Percentiles rank a stretch among this genome's conserved stretches.
Evolutionary conservation across 176 grass and related monocot genomes (phyloP).

Genomic region (Rhynchospora tenuis): DNA sequence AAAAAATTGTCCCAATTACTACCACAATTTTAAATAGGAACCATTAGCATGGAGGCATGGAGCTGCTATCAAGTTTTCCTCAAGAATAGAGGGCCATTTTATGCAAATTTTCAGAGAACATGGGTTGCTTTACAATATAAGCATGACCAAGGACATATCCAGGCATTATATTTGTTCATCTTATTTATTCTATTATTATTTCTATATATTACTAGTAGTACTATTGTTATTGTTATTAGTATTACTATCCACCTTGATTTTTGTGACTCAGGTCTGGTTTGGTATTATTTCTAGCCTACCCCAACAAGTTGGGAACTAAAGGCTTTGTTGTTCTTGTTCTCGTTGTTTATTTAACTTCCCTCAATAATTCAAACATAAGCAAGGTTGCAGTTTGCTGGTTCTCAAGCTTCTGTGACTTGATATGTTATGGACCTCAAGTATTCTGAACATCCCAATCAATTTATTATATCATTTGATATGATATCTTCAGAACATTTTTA

Average conservation of each 20-base stretch:
- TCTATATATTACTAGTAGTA: too few species aligned
- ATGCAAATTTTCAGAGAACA: not conserved
- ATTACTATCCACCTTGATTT: too few species aligned
- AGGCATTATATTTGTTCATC: not conserved
- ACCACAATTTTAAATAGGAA: not conserved
- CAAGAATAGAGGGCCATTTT: not conserved
- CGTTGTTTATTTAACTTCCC: not conserved
- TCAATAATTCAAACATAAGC: not conserved
- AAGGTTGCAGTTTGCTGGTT: not conserved
- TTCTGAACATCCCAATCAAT: not conserved
- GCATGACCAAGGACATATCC: not conserved
- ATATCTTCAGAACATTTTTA: not conserved
- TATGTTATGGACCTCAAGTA: not conserved
- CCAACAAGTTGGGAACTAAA: too few species aligned
- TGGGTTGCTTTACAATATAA: not conserved
- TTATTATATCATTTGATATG: not conserved
- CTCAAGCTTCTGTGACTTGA: not conserved
- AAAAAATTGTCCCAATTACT: too few species aligned
- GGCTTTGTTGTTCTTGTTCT: too few species aligned
- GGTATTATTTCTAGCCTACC: too few species aligned
- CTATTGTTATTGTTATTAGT: too few species aligned
- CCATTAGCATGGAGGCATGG: not conserved
- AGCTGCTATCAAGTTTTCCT: not conserved
- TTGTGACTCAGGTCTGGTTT: too few species aligned
- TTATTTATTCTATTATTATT: not conserved